Percentiles rank a stretch among this genome's conserved stretches.
Conservation (phyloP, 306 rosid species). For the Geum urbanum region DNA sequence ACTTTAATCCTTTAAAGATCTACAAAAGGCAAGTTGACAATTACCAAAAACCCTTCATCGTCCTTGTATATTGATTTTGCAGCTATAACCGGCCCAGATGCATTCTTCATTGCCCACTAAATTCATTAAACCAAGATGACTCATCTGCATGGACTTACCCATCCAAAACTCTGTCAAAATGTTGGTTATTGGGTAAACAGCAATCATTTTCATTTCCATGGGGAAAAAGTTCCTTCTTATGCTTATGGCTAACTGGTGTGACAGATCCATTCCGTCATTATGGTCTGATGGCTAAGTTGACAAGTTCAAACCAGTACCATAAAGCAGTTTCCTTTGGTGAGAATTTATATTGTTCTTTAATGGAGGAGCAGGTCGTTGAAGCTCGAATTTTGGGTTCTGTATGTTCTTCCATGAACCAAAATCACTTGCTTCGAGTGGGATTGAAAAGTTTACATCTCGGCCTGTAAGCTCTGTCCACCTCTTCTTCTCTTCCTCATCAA, state of each 20-base stretch:
- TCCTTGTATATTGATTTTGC: conserved; percentile 61
- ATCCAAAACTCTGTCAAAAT: conserved; percentile 33
- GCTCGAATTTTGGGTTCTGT: conserved; percentile 44
- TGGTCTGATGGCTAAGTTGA: conserved; percentile 44
- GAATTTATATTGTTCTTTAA: conserved; percentile 33
- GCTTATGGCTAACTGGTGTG: conserved; percentile 36
- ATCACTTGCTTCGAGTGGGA: conserved; percentile 56
- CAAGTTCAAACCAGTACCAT: conserved; percentile 54
- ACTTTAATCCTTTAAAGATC: conserved; percentile 59
- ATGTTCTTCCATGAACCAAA: conserved; percentile 60
- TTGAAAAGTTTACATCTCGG: conserved; percentile 48
- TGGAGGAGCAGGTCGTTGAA: conserved; percentile 41
- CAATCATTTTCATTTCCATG: conserved; percentile 41
- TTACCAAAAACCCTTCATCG: conserved; percentile 49
- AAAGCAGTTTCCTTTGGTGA: conserved; percentile 45
- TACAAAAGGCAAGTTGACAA: conserved; percentile 51
- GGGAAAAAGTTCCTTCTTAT: conserved; percentile 49
- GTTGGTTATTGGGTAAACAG: conserved; percentile 36
- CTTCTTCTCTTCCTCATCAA: conserved; percentile 49
- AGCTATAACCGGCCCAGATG: conserved; percentile 50
- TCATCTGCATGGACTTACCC: conserved; percentile 40
- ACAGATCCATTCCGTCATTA: conserved; percentile 39
- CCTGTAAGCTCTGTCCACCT: conserved; percentile 68
- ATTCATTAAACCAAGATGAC: conserved; percentile 45
- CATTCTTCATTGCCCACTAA: conserved; percentile 48